Evolutionary conservation across 2,329 filamentous ascomycete genomes (phyloP).

Genomic region (Aspergillus unguis): DNA sequence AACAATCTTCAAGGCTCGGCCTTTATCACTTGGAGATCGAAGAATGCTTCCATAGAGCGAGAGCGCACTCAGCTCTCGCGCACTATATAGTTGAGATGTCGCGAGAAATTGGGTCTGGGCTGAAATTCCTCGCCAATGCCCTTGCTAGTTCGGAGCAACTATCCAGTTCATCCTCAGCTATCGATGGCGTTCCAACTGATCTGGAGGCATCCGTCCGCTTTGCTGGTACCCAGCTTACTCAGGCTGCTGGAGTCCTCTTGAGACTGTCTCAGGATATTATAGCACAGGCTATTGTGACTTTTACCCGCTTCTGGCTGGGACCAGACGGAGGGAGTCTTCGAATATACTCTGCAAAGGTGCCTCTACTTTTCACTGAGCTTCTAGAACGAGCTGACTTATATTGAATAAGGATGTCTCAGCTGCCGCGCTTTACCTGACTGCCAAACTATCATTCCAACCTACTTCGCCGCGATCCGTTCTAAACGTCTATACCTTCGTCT

Average conservation of each 20-base stretch:
- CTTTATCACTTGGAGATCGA: background rate
- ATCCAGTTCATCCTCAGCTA: conserved; percentile 41
- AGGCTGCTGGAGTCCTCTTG: conserved; percentile 62
- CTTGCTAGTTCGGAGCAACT: conserved; percentile 46
- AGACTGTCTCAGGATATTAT: conserved; percentile 81
- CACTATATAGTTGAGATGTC: conserved; percentile 12
- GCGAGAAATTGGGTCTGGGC: conserved; percentile 16
- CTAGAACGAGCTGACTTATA: background rate
- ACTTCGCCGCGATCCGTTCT: conserved; percentile 75
- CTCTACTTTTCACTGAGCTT: background rate
- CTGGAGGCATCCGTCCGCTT: conserved; percentile 45
- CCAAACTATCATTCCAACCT: conserved; percentile 76
- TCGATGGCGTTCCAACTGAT: conserved; percentile 42
- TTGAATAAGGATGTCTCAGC: conserved; percentile 69
- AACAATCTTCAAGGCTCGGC: background rate
- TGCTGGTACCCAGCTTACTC: conserved; percentile 45
- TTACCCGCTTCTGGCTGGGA: conserved; percentile 74
- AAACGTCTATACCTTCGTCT: conserved; percentile 80
- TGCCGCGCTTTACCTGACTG: conserved; percentile 72
- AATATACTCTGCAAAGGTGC: conserved; percentile 43
- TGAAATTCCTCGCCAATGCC: conserved; percentile 44
- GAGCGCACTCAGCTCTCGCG: background rate
- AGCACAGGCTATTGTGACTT: conserved; percentile 76
- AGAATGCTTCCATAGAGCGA: background rate
- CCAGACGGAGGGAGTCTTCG: conserved; percentile 44